Evolutionary conservation across 1,284 basidiomycete species (phyloP).

Genomic region (Polyporus tsugae): DNA sequence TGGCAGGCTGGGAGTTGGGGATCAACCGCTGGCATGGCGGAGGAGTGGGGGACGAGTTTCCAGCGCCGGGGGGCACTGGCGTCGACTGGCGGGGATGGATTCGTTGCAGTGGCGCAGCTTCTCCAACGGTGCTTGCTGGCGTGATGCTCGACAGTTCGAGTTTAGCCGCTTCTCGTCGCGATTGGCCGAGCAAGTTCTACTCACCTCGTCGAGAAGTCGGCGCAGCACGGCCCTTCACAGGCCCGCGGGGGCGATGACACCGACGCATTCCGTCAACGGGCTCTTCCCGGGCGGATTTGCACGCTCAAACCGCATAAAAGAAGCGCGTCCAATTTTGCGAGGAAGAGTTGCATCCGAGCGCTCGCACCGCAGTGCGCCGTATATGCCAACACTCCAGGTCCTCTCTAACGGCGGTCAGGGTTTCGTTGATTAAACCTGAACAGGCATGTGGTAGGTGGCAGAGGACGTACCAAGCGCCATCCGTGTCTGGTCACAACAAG

Average conservation of each 20-base stretch:
- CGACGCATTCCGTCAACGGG: background rate
- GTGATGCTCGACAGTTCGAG: too few relatives aligned
- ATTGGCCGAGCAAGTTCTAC: too few relatives aligned
- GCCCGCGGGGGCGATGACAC: background rate
- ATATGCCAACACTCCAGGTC: too few relatives aligned
- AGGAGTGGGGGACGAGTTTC: too few relatives aligned
- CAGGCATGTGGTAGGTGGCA: background rate
- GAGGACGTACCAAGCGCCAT: background rate
- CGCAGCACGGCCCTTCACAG: background rate
- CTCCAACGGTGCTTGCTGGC: too few relatives aligned
- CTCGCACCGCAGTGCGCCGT: background rate
- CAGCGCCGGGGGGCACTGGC: too few relatives aligned
- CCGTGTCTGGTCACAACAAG: background rate
- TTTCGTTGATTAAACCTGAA: background rate
- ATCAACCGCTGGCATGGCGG: too few relatives aligned
- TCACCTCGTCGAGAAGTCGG: background rate
- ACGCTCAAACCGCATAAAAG: background rate
- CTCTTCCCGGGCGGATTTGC: background rate
- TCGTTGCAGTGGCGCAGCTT: too few relatives aligned
- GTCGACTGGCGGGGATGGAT: too few relatives aligned
- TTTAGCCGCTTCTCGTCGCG: too few relatives aligned
- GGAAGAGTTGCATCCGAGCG: background rate
- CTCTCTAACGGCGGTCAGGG: background rate
- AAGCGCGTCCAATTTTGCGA: background rate
- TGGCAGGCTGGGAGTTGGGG: too few relatives aligned